A percentile compares a stretch with the other conserved stretches of the same genome.
Evolutionary conservation across 257 asterid species (phyloP).

Genomic region (Solanum rostratum): DNA sequence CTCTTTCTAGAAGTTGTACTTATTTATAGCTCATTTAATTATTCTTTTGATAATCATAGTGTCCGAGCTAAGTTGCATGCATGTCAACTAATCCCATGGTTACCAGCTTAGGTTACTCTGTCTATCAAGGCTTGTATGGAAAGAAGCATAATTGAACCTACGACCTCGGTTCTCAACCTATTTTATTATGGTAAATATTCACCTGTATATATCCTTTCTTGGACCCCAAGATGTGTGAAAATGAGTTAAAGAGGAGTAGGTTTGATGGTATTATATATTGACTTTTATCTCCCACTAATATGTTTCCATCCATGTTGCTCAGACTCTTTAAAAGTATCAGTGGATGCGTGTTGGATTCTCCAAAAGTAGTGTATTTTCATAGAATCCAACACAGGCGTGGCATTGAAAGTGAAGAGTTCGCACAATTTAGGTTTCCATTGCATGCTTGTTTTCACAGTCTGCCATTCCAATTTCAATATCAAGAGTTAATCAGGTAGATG

Average conservation of each 20-base stretch:
- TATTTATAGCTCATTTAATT: background rate
- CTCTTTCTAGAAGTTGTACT: background rate
- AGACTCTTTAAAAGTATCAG: too few species aligned
- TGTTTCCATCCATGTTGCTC: background rate
- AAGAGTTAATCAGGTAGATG: conserved; percentile 82
- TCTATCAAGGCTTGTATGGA: background rate
- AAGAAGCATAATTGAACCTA: background rate
- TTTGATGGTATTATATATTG: background rate
- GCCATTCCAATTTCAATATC: conserved; percentile 64
- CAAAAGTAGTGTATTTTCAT: too few species aligned
- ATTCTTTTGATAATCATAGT: background rate
- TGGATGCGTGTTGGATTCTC: too few species aligned
- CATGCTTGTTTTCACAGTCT: conserved; percentile 26
- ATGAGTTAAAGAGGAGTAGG: background rate
- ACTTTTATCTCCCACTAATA: background rate
- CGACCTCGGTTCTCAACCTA: background rate
- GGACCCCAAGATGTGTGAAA: background rate
- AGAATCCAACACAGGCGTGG: too few species aligned
- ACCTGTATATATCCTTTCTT: background rate
- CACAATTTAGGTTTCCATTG: background rate
- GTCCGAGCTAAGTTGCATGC: background rate
- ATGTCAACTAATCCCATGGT: background rate
- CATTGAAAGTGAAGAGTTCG: too few species aligned
- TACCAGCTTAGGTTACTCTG: background rate
- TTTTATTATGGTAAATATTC: too few species aligned